These are phyloP conservation scores for Blepharisma stoltei DNA, from an alignment of 73 alveolate species.

Conservation along the genomic window DNA sequence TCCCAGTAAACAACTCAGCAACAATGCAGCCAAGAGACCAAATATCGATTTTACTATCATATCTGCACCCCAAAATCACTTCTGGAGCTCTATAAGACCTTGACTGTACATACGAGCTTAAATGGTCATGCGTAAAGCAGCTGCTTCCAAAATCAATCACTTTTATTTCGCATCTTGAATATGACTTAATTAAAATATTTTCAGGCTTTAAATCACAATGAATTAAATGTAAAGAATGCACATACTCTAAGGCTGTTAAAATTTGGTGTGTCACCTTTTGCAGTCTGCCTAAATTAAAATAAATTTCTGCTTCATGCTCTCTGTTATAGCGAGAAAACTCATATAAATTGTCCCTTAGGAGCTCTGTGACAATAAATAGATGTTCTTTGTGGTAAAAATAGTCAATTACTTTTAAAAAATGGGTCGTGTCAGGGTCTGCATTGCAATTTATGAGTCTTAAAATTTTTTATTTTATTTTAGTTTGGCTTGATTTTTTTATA, in stretches of 20 bases:
- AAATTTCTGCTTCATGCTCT: slow-evolving; percentile 80
- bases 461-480: no score
- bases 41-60: slow-evolving; percentile 87
- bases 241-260: slow-evolving; percentile 67
- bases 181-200: slow-evolving; percentile 77
- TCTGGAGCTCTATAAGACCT: slow-evolving; percentile 95
- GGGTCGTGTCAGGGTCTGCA: slow-evolving; percentile 91
- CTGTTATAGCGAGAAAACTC: slow-evolving; percentile 97
- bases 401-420: slow-evolving; percentile 84
- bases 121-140: slow-evolving; percentile 52
- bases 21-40: slow-evolving; percentile 94
- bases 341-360: slow-evolving; percentile 96
- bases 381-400: slow-evolving; percentile 97
- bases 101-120: slow-evolving; percentile 49
- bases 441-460: slow-evolving; percentile 83
- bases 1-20: slow-evolving; percentile 96
- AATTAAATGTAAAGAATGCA: slow-evolving; percentile 69
- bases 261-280: slow-evolving; percentile 78
- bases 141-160: slow-evolving; percentile 61
- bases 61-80: slow-evolving; percentile 89
- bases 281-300: slow-evolving; percentile 78
- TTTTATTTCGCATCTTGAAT: slow-evolving; percentile 66
- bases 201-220: slow-evolving; percentile 97
- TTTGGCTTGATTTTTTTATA: no score
- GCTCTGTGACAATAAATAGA: slow-evolving; percentile 95